Evolutionary conservation across 257 asterid genomes (phyloP).

Genomic region (Solanum clarkiae): DNA sequence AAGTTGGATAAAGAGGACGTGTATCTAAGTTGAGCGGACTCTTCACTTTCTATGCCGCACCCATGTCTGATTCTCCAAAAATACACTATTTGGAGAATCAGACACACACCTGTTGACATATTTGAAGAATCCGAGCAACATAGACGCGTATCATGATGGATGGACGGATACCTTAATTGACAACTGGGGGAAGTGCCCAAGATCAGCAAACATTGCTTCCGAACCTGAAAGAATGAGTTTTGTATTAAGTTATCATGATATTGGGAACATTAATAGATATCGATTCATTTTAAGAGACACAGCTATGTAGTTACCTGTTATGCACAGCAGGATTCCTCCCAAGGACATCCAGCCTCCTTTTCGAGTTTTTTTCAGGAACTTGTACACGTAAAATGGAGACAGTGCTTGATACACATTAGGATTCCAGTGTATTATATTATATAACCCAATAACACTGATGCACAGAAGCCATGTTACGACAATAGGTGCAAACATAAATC

Average conservation of each 20-base stretch:
- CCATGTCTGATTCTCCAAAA: too few relatives aligned
- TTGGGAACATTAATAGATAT: not conserved
- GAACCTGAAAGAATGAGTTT: slow-evolving; percentile 49
- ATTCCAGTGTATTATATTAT: slow-evolving; percentile 76
- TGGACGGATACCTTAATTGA: slow-evolving; percentile 54
- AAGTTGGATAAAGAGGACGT: not conserved
- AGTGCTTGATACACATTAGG: slow-evolving; percentile 73
- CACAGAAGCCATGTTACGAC: slow-evolving; percentile 83
- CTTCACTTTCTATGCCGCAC: too few relatives aligned
- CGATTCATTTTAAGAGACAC: not conserved
- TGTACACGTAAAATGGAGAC: slow-evolving; percentile 80
- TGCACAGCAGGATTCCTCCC: slow-evolving; percentile 89
- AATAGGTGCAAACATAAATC: slow-evolving; percentile 90
- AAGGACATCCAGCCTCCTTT: slow-evolving; percentile 85
- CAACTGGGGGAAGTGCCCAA: slow-evolving; percentile 86
- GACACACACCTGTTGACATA: too few relatives aligned
- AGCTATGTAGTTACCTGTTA: slow-evolving; percentile 43
- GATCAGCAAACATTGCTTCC: slow-evolving; percentile 98
- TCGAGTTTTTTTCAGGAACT: slow-evolving; percentile 73
- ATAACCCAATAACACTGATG: slow-evolving; percentile 72
- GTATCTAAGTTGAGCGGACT: not conserved
- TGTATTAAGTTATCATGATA: not conserved
- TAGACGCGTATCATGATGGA: not conserved
- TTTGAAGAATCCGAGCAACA: too few relatives aligned
- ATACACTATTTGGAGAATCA: too few relatives aligned